These are phyloP conservation scores for Amanita phalloides DNA, from an alignment of 768 basidiomycete species.

Conservation along the genomic window DNA sequence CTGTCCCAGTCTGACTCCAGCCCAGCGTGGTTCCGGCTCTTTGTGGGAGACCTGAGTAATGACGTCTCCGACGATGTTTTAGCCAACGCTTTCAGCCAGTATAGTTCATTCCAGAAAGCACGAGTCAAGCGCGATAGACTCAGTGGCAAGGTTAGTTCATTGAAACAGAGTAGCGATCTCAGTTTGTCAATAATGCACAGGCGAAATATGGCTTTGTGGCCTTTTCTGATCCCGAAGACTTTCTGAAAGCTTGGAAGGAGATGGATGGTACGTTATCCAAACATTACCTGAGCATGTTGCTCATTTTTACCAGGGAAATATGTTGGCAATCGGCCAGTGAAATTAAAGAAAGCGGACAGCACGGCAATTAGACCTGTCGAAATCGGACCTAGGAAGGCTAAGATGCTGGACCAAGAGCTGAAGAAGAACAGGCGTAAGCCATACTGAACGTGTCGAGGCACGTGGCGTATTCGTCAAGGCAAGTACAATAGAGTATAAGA, in stretches of 20 bases:
- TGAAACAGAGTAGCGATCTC: not conserved
- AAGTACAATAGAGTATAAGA: conserved; percentile 3
- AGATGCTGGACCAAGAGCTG: conserved; percentile 78
- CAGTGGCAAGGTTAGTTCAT: conserved; percentile 68
- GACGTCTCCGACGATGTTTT: conserved; percentile 96
- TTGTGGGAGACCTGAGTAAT: conserved; percentile 96
- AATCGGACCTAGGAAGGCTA: conserved; percentile 90
- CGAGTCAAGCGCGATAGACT: conserved; percentile 91
- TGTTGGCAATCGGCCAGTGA: conserved; percentile 95
- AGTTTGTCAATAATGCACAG: conserved; percentile 24
- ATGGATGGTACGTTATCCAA: conserved; percentile 74
- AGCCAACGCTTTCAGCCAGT: conserved; percentile 87
- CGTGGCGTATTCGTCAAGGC: not conserved
- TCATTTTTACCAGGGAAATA: conserved; percentile 62
- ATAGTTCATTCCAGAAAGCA: conserved; percentile 88
- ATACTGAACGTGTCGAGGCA: conserved; percentile 34
- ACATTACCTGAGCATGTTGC: conserved; percentile 3
- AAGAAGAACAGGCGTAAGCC: conserved; percentile 88
- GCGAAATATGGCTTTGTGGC: conserved; percentile 97
- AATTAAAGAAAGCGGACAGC: conserved; percentile 88
- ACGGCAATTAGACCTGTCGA: conserved; percentile 82
- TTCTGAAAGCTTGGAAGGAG: conserved; percentile 97
- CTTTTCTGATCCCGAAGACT: conserved; percentile 97
- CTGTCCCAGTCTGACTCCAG: conserved; percentile 2
- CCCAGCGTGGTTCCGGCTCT: conserved; percentile 92